Evolutionary conservation across 257 asterid species (phyloP), one percentile per base, ranked within the genome.

Genomic region (Solanum etuberosum): DNA sequence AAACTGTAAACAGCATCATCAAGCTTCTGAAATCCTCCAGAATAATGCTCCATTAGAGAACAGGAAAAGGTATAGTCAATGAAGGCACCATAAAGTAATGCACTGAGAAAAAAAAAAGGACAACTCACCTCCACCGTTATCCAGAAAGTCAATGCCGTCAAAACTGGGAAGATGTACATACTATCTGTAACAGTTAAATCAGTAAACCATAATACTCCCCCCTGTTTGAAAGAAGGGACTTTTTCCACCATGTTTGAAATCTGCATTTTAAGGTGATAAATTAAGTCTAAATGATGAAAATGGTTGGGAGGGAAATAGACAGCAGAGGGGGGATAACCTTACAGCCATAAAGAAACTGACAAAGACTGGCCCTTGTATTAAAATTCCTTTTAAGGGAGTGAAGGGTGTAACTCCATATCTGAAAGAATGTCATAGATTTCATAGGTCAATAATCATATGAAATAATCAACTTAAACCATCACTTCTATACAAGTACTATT

Each of bases 91-190:
- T 37, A 74, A 74, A 43, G 46, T 25, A 38, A 77, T 9, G 57
- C 37, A 46, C 67, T 9, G 18, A 18, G 25, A 29, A 14, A 29
- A 74, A 74, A 13, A 4, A 32, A 20, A 20, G 46, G 71, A 85
- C 43, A 65, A 88, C 93, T 90, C 83, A 96, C 99, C 98, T 96
- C 99, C 90, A 96, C 97, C 3, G 96, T 94, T 57, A 95, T 91
- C 99, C 93, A 95, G 92, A 95, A 97, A 81, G 99, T 92, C 89
- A 97, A 88, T 86, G 96, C 99, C 2, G 97, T 92, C 93, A 97
- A 90, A 87, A 95, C 90, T 29, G 99, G 99, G 34, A 97, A 89
- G 74, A 95, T 87, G 48, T 91, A 94, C 94, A 95, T 87, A 92
- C 87, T 82, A 91, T 97, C 99, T 23, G 99, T 96, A 87, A 97